Base-by-base conservation (phyloP, 2,329 filamentous ascomycete genomes). In the Hirsutella thompsonii region DNA sequence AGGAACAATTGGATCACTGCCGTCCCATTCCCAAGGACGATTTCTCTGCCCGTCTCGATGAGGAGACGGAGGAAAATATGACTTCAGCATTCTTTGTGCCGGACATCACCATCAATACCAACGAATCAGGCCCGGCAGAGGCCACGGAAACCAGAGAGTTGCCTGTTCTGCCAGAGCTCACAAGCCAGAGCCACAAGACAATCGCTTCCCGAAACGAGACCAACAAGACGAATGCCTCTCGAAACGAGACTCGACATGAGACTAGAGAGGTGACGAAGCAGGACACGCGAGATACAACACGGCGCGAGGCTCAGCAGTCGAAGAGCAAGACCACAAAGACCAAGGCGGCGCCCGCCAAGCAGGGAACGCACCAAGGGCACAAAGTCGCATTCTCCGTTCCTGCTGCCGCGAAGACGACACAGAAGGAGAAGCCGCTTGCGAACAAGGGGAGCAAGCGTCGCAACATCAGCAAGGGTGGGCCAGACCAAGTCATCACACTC, bases 71-170 rank as follows among this genome's bases (percentile, higher is more conserved):
- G 38, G 70, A 74, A 32, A 72, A 74, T 46, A 73, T 76, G 67
- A 76, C 72, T 0, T 76, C 73, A 5, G 72, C 70, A 3, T 69
- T 75, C 49, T 74, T 76, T 48, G 61, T 76, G 42, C 71, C 73
- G 19, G 73, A 77, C 46, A 75, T 76, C 45, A 76, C 72, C 2
- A 61, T 74, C 28, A 65, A 70, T 42, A 62, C 58, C 4, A 63
- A 66, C 41, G 57, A 60, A 19, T 51, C 55, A 20, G 55, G 39
- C 8, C 46, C 46, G 2, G 44, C 41, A 8, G 59, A 65, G 43
- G 54, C 52, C 43, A 59, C 55, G 4, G 54, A 55, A 37, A 56
- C 54, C 2, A 53, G 53, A 38, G 56, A 61, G 4, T 38, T 55
- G 44, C 49, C 52, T 8, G 41, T 38, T 10, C 44, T 55, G 28